A percentile compares a stretch with the other conserved stretches of the same genome.
Evolutionary conservation across 1,284 basidiomycete genomes (phyloP).

Genomic region (Ustilago curta): DNA sequence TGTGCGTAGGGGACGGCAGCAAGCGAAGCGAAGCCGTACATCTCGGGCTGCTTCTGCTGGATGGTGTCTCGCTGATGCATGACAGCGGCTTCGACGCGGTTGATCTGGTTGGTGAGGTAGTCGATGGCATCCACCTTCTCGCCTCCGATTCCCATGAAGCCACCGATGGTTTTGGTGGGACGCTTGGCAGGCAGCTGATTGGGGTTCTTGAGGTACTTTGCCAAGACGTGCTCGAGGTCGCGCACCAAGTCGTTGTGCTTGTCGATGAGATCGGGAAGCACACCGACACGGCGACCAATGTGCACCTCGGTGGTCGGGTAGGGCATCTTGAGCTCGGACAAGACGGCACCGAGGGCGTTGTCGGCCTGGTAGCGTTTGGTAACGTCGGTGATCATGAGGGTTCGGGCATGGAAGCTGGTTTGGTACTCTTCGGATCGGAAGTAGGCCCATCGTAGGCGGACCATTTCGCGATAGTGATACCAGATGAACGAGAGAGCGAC

Average conservation of each 20-base stretch:
- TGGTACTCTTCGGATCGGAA: conserved; percentile 67
- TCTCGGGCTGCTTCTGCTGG: conserved; percentile 57
- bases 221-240: conserved; percentile 83
- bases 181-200: conserved; percentile 80
- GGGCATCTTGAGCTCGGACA: conserved; percentile 74
- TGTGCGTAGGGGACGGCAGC: conserved; percentile 65
- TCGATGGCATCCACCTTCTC: conserved; percentile 73
- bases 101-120: conserved; percentile 62
- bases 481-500: conserved; percentile 62
- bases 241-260: conserved; percentile 87
- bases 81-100: conserved; percentile 71
- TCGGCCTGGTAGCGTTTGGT: conserved; percentile 79
- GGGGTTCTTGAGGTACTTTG: conserved; percentile 82
- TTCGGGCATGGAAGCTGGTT: conserved; percentile 74
- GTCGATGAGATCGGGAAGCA: conserved; percentile 81
- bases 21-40: conserved; percentile 67
- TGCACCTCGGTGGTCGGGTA: conserved; percentile 87
- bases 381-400: conserved; percentile 74
- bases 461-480: conserved; percentile 62
- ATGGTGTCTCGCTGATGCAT: conserved; percentile 57
- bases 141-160: conserved; percentile 79
- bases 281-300: conserved; percentile 80
- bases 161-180: conserved; percentile 80
- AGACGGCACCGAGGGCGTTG: conserved; percentile 76
- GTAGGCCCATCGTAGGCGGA: conserved; percentile 61